Base-by-base conservation (phyloP, 2,329 filamentous ascomycete species). In the Penicillium sp. region DNA sequence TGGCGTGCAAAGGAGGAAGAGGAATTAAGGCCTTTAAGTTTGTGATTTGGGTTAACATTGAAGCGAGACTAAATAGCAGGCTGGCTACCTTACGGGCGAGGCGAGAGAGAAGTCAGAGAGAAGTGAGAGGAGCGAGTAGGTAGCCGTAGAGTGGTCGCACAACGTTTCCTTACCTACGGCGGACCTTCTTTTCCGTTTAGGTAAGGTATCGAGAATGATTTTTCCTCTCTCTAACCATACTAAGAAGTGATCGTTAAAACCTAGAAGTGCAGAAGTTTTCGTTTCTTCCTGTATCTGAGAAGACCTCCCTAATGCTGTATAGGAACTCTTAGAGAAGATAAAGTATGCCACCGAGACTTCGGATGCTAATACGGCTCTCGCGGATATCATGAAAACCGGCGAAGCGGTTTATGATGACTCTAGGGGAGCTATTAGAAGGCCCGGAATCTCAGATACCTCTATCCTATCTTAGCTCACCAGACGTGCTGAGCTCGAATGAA, bases 401-500 rank as follows among this genome's bases (percentile, higher is more conserved):
- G 4, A 59, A 4, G 58, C 64, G 11, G 75, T 81, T 0, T 78
- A 82, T 56, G 72, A 75, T 41, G 85, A 92, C 73, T 81, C 82
- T 66, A 93, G 90, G 90, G 96, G 79, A 93, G 90, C 70, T 96
- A 96, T 76, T 96, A 92, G 91, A 81, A 92, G 61, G 90, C 90
- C 3, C 92, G 96, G 82, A 96, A 92, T 42, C 80, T 96, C 67
- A 97, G 96, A 81, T 96, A 96, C 72, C 96, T 95, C 66, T 96
- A 92, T 73, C 75, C 96, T 58, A 82, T 96, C 52, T 96, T 90
- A 86, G 86, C 83, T 22, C 87, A 57, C 88, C 89, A 0, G 81
- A 83, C n/a, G 67, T 87, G 34, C 79, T 90, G 42, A 88, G 82
- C 68, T 73, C 91, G 69, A 89, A 92, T 72, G 83, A 90, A 8